Evolutionary conservation across 768 basidiomycete genomes (phyloP).

Genomic region (Tephrocybe rancida): DNA sequence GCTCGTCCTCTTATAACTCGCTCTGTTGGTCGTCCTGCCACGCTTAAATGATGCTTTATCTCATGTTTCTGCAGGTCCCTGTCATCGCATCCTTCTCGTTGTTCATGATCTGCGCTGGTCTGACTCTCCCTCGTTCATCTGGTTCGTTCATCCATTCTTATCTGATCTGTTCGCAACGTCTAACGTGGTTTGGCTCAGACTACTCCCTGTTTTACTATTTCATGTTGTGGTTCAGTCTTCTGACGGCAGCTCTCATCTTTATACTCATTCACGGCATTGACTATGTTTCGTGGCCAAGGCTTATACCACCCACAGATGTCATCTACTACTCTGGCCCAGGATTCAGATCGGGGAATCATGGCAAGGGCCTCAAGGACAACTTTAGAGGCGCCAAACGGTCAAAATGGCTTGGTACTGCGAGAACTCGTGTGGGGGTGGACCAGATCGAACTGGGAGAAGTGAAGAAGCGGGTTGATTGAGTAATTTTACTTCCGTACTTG

Average conservation of each 20-base stretch:
- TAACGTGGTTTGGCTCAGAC: slow-evolving; percentile 44
- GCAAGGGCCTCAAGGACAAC: slow-evolving; percentile 61
- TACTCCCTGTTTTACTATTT: slow-evolving; percentile 87
- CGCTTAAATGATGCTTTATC: slow-evolving; percentile 1
- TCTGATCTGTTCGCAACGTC: not conserved
- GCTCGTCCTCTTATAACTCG: slow-evolving; percentile 80
- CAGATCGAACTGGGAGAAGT: slow-evolving; percentile 79
- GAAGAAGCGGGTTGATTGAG: slow-evolving; percentile 77
- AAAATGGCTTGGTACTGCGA: slow-evolving; percentile 38
- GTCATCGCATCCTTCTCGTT: slow-evolving; percentile 77
- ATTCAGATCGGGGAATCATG: slow-evolving; percentile 74
- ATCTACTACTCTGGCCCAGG: slow-evolving; percentile 92
- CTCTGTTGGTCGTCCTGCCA: slow-evolving; percentile 55
- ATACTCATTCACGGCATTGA: slow-evolving; percentile 88
- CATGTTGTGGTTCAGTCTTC: slow-evolving; percentile 73
- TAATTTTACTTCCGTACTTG: not conserved
- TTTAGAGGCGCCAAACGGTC: slow-evolving; percentile 35
- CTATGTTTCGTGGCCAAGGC: slow-evolving; percentile 93
- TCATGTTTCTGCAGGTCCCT: slow-evolving; percentile 63
- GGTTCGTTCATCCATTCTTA: slow-evolving; percentile 50
- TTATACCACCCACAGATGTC: slow-evolving; percentile 81
- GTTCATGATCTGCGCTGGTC: slow-evolving; percentile 86
- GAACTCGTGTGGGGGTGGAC: slow-evolving; percentile 48
- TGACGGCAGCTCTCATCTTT: slow-evolving; percentile 64
- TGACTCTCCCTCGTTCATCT: slow-evolving; percentile 85